A percentile compares a stretch with the other conserved stretches of the same genome.
Evolutionary conservation across 148 eudicot genomes (phyloP).

Genomic region (Heliamphora exappendiculata): DNA sequence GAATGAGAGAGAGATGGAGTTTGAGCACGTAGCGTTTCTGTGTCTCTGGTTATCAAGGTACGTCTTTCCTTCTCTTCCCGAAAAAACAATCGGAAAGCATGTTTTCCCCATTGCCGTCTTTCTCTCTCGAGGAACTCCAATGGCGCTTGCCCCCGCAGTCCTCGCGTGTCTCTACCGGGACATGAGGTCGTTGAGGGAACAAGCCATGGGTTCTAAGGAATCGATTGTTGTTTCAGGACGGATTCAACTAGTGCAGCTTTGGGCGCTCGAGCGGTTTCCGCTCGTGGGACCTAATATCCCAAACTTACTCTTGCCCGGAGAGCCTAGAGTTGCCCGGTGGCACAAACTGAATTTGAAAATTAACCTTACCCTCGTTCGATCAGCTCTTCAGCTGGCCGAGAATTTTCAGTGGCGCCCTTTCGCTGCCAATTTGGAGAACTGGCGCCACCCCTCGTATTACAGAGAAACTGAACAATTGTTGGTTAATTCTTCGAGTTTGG

Average conservation of each 20-base stretch:
- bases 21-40: slow-evolving; percentile 40
- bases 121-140: slow-evolving; percentile 20
- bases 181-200: slow-evolving; percentile 20
- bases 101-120: slow-evolving; percentile 30
- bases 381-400: slow-evolving; percentile 7
- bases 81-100: not conserved
- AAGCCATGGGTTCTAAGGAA: slow-evolving; percentile 4
- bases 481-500: slow-evolving; percentile 12
- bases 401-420: slow-evolving; percentile 38
- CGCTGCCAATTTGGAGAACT: slow-evolving; percentile 25
- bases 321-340: slow-evolving; percentile 38
- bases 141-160: slow-evolving; percentile 31
- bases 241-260: slow-evolving; percentile 35
- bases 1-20: slow-evolving; percentile 13
- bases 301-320: slow-evolving; percentile 22
- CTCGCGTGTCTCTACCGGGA: slow-evolving; percentile 27
- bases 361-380: slow-evolving; percentile 17
- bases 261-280: slow-evolving; percentile 41
- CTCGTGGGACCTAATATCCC: slow-evolving; percentile 20
- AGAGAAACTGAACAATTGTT: slow-evolving; percentile 16
- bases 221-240: slow-evolving; percentile 18
- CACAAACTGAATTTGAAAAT: slow-evolving; percentile 17
- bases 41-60: slow-evolving; percentile 35
- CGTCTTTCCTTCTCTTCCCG: slow-evolving; percentile 20
- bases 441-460: slow-evolving; percentile 24